Percentiles rank a stretch among this genome's conserved stretches.
These are phyloP conservation scores for Syncephalastrum racemosum DNA, from an alignment of 371 early-diverging fungal genomes.

Conservation along the genomic window DNA sequence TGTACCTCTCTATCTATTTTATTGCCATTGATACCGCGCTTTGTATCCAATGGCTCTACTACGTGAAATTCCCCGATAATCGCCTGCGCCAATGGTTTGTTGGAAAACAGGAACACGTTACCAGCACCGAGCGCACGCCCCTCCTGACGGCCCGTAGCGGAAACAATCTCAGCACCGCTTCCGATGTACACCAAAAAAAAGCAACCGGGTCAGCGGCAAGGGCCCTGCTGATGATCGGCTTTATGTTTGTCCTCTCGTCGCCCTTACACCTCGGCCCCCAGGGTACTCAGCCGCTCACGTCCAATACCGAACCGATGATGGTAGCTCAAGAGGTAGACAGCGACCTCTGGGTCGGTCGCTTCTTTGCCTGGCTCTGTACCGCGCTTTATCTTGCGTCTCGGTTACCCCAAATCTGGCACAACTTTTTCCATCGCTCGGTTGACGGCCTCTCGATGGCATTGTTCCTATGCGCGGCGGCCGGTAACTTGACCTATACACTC, in stretches of 20 bases:
- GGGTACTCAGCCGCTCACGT: neutral
- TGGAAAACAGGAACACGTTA: neutral
- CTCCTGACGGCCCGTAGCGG: neutral
- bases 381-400: slow-evolving; percentile 66
- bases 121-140: neutral
- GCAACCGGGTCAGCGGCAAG: neutral
- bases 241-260: neutral
- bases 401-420: slow-evolving; percentile 70
- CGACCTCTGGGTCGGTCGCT: slow-evolving; percentile 49
- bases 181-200: slow-evolving; percentile 4
- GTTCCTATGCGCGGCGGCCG: slow-evolving; percentile 72
- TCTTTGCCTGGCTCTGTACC: slow-evolving; percentile 71
- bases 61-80: slow-evolving; percentile 39
- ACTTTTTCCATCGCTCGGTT: slow-evolving; percentile 57
- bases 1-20: slow-evolving; percentile 44
- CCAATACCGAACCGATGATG: neutral
- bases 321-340: neutral
- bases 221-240: slow-evolving; percentile 3
- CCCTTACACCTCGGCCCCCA: neutral
- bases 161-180: neutral
- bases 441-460: slow-evolving; percentile 68
- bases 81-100: slow-evolving; percentile 25
- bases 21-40: slow-evolving; percentile 40
- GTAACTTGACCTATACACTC: slow-evolving; percentile 68
- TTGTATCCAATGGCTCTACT: slow-evolving; percentile 47